A percentile compares a stretch with the other conserved stretches of the same genome.
Evolutionary conservation across 768 basidiomycete species (phyloP).

Genomic region (Cytidiella melzeri): DNA sequence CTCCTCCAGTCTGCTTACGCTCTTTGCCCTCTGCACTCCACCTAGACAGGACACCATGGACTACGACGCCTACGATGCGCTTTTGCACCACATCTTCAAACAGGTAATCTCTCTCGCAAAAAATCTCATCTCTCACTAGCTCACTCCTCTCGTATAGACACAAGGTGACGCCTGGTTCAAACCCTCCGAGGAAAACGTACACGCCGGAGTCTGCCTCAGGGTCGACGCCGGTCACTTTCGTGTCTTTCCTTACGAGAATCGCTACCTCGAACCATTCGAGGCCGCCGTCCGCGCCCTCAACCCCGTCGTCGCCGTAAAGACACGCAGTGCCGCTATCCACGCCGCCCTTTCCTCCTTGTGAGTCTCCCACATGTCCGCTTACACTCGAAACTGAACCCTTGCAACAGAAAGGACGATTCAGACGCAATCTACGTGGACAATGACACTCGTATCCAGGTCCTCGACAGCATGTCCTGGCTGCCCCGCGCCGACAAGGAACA

Average conservation of each 20-base stretch:
- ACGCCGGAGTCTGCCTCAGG: constrained; percentile 72
- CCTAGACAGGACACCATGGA: constrained; percentile 38
- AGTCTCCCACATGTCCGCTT: constrained; percentile 1
- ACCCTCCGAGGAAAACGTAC: constrained; percentile 74
- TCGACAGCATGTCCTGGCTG: constrained; percentile 63
- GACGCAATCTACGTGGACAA: constrained; percentile 62
- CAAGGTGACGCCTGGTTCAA: constrained; percentile 85
- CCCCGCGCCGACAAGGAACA: constrained; percentile 86
- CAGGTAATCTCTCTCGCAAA: constrained; percentile 46
- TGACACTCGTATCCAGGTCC: constrained; percentile 82
- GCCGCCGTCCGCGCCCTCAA: constrained; percentile 70
- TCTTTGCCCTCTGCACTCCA: background rate
- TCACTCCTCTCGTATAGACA: constrained; percentile 39
- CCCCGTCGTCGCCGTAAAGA: constrained; percentile 79
- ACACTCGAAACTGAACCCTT: background rate
- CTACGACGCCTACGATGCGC: constrained; percentile 76
- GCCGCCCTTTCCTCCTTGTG: constrained; percentile 51
- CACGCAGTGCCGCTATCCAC: constrained; percentile 74
- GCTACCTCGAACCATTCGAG: constrained; percentile 73
- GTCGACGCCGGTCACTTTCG: constrained; percentile 66
- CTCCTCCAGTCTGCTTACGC: background rate
- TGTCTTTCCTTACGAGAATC: constrained; percentile 82
- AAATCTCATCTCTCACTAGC: too few relatives aligned
- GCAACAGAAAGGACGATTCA: constrained; percentile 48
- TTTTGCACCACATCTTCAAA: constrained; percentile 75